Evolutionary conservation across 176 grass and related monocot species (phyloP).

Genomic region (Eleusine coracana): DNA sequence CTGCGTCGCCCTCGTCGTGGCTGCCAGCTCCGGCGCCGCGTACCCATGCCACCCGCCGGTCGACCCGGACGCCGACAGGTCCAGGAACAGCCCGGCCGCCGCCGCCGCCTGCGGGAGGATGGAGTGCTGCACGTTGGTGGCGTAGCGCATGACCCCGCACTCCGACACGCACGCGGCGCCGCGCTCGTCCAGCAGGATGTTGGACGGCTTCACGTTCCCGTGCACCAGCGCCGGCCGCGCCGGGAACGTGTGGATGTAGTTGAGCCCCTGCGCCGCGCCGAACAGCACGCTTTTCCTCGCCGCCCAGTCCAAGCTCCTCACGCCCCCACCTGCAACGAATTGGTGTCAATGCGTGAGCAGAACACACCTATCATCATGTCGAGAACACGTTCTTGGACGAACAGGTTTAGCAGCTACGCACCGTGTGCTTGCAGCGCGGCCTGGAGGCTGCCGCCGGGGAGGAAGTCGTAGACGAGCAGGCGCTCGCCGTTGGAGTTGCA

Average conservation of each 20-base stretch:
- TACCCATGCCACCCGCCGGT: slow-evolving; percentile 52
- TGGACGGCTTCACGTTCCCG: slow-evolving; percentile 80
- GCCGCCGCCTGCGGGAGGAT: slow-evolving; percentile 20
- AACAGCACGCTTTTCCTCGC: slow-evolving; percentile 58
- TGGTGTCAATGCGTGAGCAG: neutral
- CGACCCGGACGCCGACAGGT: neutral
- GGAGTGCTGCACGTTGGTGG: slow-evolving; percentile 45
- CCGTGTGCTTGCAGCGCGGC: slow-evolving; percentile 51
- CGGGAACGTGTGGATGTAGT: slow-evolving; percentile 72
- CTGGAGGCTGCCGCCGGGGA: slow-evolving; percentile 66
- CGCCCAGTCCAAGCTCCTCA: slow-evolving; percentile 51
- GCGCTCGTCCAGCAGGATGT: slow-evolving; percentile 76
- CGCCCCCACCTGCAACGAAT: slow-evolving; percentile 12
- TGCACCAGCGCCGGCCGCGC: slow-evolving; percentile 55
- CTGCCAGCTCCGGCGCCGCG: slow-evolving; percentile 62
- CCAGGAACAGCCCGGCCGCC: slow-evolving; percentile 26
- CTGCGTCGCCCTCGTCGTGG: slow-evolving; percentile 45
- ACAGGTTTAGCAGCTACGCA: neutral
- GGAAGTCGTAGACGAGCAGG: slow-evolving; percentile 74
- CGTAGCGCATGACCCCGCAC: slow-evolving; percentile 69
- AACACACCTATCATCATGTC: neutral
- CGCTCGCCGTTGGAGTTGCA: slow-evolving; percentile 71
- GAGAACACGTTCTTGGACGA: slow-evolving; percentile 14
- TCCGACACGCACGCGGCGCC: slow-evolving; percentile 68
- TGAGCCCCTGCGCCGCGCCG: slow-evolving; percentile 57